Conservation (phyloP, 768 basidiomycete species). For the Sporobolomyces roseus region DNA sequence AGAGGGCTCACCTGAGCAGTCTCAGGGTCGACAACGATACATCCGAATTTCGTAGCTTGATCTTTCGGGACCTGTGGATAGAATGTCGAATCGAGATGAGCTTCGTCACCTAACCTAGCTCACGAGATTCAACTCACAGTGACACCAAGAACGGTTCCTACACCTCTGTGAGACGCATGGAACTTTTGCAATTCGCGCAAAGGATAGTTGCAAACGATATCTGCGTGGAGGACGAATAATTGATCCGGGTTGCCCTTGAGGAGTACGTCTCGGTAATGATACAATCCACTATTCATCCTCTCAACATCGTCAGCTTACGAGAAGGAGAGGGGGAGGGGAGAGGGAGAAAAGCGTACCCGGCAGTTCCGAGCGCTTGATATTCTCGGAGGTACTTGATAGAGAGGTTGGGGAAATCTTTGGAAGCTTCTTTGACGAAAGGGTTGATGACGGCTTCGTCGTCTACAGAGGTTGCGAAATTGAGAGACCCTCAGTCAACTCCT, state of each 20-base stretch:
- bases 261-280: constrained; percentile 50
- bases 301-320: neutral
- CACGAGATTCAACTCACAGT: constrained; percentile 43
- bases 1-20: constrained; percentile 43
- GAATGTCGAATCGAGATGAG: too few species aligned
- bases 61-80: constrained; percentile 48
- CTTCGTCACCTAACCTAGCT: neutral
- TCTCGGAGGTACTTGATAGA: constrained; percentile 52
- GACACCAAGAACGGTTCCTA: constrained; percentile 52
- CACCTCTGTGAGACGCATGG: constrained; percentile 51
- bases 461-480: constrained; percentile 2
- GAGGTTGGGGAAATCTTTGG: constrained; percentile 53
- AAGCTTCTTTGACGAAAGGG: constrained; percentile 51
- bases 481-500: too few species aligned
- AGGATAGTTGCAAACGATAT: constrained; percentile 52
- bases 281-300: constrained; percentile 11
- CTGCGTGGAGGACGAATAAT: constrained; percentile 54
- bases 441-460: constrained; percentile 51
- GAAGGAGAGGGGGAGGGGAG: neutral
- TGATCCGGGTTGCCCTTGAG: constrained; percentile 49
- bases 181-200: constrained; percentile 48
- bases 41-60: constrained; percentile 51
- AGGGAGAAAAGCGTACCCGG: constrained; percentile 42
- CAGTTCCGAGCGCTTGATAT: constrained; percentile 52
- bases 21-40: constrained; percentile 51